phyloP scores from a whole-genome alignment of 2,329 filamentous ascomycete species.

The Xylogone sp. region DNA sequence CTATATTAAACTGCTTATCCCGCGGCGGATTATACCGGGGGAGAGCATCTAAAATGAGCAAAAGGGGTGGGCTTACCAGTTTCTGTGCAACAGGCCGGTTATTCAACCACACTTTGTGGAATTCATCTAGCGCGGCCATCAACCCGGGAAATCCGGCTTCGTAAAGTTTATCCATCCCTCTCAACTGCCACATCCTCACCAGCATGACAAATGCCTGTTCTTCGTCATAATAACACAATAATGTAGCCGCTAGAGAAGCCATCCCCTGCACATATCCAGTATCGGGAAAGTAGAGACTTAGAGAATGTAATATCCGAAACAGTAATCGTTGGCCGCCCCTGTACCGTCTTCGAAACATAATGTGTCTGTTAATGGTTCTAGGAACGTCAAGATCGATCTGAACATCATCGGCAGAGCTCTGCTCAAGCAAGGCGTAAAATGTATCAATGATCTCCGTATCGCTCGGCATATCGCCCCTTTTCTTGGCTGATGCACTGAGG shows the following conservation, averaged over 20 bases:
- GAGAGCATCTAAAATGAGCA: background rate
- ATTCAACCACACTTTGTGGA: constrained; percentile 78
- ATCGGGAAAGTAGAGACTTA: constrained; percentile 86
- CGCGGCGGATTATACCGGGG: background rate
- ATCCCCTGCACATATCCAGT: constrained; percentile 98
- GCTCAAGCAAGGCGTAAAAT: constrained; percentile 69
- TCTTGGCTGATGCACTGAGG: constrained; percentile 70
- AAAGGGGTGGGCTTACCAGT: constrained; percentile 56
- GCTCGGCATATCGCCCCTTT: constrained; percentile 54
- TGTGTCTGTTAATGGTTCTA: constrained; percentile 88
- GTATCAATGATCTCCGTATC: constrained; percentile 69
- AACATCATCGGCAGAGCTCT: constrained; percentile 81
- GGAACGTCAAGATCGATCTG: constrained; percentile 98
- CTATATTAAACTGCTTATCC: constrained; percentile 4
- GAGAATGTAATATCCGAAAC: constrained; percentile 87
- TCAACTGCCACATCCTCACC: constrained; percentile 86
- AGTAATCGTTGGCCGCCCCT: constrained; percentile 86
- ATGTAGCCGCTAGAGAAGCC: constrained; percentile 86
- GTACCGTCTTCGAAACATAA: constrained; percentile 94
- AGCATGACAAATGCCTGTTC: constrained; percentile 94
- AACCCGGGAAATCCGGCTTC: constrained; percentile 79
- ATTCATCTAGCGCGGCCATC: constrained; percentile 80
- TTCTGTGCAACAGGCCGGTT: constrained; percentile 75
- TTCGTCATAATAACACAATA: constrained; percentile 96
- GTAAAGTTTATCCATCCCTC: constrained; percentile 83